These are phyloP conservation scores for Primulina huaijiensis DNA, from an alignment of 257 asterid species.

Conservation along the genomic window DNA sequence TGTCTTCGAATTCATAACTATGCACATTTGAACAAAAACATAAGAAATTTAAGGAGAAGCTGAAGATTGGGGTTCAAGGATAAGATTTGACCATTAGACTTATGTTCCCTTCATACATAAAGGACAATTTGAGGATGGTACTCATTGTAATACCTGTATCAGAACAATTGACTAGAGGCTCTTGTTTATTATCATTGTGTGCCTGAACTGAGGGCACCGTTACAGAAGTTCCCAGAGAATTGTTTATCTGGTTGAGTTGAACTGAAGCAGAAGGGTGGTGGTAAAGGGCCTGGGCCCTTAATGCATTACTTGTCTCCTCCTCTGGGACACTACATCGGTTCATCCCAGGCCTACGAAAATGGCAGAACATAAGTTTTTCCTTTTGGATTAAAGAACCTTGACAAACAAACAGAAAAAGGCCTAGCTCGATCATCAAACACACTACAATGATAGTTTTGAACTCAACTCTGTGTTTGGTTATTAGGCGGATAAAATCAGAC, in stretches of 20 bases:
- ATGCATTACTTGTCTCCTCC: slow-evolving; percentile 76
- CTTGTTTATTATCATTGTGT: slow-evolving; percentile 41
- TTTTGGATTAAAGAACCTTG: slow-evolving; percentile 24
- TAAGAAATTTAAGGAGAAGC: slow-evolving; percentile 15
- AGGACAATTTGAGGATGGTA: slow-evolving; percentile 20
- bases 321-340: slow-evolving; percentile 80
- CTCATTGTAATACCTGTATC: slow-evolving; percentile 55
- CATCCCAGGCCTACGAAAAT: slow-evolving; percentile 77
- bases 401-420: slow-evolving; percentile 11
- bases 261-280: slow-evolving; percentile 56
- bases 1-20: slow-evolving; percentile 52
- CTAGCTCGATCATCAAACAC: slow-evolving; percentile 14
- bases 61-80: slow-evolving; percentile 19
- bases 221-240: slow-evolving; percentile 28
- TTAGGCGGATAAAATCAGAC: not conserved
- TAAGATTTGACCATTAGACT: slow-evolving; percentile 8
- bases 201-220: slow-evolving; percentile 34
- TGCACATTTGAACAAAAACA: slow-evolving; percentile 12
- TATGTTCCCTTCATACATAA: slow-evolving; percentile 13
- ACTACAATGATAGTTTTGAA: slow-evolving; percentile 12
- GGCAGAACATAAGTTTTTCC: slow-evolving; percentile 26
- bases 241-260: no score
- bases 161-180: slow-evolving; percentile 39
- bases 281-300: slow-evolving; percentile 78
- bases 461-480: slow-evolving; percentile 20